Base-by-base conservation (phyloP, 139 green algal species). In the Chlamydomonas sp. region DNA sequence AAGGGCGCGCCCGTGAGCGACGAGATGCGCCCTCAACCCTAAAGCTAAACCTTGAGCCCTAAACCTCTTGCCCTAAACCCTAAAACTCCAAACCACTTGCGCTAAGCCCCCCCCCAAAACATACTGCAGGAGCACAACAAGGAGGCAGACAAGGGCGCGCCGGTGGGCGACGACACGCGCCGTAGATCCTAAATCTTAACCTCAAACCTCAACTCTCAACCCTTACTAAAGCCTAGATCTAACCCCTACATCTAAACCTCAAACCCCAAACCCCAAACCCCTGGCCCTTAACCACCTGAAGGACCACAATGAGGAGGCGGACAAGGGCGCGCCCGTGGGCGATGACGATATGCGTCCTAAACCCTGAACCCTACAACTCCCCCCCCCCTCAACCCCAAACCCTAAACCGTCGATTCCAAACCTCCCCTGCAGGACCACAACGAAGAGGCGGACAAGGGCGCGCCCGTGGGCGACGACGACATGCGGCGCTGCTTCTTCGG, bases 401-500 rank as follows among this genome's bases (percentile, higher is more conserved):
- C n/a, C n/a, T n/a, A n/a, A n/a, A n/a, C n/a, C n/a, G n/a, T n/a
- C n/a, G n/a, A n/a, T 20, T 20, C 43, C 20, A 13, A 13, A 13
- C 43, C 43, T 20, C 43, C 43, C n/a, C n/a, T n/a, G n/a, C n/a
- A 64, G 16, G 54, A 26, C 22, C 54, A 26, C 6, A 33, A 6
- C 6, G 54, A 64, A 26, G 10, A 64, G 54, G 54, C 8, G 26
- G 54, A 20, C 26, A 57, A 57, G 47, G 20, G 24, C 22, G 54
- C 30, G 10, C 10, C 26, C 54, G 34, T 64, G 24, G 34, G 24
- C 26, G 34, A 64, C 34, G 60, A 39, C 22, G 47, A 87, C 61
- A 80, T 92, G 77, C 71, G 85, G 26, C 76, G 75, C 38, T 91
- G 81, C 69, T 89, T 94, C 73, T 92, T 92, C 72, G 88, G 88